Evolutionary conservation across 148 eudicot species (phyloP).

Genomic region (Cornus suecica): DNA sequence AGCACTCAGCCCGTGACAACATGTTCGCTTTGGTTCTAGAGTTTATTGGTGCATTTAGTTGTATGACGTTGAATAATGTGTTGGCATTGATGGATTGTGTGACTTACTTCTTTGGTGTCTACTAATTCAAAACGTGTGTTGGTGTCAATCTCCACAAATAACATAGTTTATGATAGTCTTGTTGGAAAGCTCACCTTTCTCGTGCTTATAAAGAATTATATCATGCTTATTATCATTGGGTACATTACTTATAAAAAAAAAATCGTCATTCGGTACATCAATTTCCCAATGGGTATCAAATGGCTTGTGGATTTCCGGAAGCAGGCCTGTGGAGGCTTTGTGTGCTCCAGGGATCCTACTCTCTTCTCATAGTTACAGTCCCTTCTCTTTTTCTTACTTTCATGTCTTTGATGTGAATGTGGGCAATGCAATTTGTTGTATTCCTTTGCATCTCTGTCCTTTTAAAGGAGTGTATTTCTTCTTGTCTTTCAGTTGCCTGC

Average conservation of each 20-base stretch:
- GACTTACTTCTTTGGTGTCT: too few species aligned
- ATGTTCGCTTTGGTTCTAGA: not conserved
- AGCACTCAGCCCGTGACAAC: too few species aligned
- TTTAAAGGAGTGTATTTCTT: constrained; percentile 1
- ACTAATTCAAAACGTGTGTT: not conserved
- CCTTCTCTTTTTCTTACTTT: not conserved
- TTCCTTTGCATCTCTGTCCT: not conserved
- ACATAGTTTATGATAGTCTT: not conserved
- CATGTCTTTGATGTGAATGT: not conserved
- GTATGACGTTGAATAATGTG: not conserved
- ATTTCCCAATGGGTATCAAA: too few species aligned
- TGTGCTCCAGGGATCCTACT: not conserved
- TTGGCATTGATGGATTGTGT: too few species aligned
- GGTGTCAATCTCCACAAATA: not conserved
- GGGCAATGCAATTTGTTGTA: not conserved
- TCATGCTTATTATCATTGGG: not conserved
- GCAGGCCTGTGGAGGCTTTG: not conserved
- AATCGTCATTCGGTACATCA: too few species aligned
- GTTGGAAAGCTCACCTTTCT: not conserved
- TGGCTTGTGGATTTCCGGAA: not conserved
- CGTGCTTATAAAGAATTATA: not conserved
- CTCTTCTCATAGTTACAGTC: not conserved
- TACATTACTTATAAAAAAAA: too few species aligned
- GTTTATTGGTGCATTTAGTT: not conserved
- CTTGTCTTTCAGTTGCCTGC: constrained; percentile 59